A percentile compares a stretch with the other conserved stretches of the same genome.
These are phyloP conservation scores for Ampelocalamus luodianensis DNA, from an alignment of 176 grass and related monocot genomes.

Conservation along the genomic window DNA sequence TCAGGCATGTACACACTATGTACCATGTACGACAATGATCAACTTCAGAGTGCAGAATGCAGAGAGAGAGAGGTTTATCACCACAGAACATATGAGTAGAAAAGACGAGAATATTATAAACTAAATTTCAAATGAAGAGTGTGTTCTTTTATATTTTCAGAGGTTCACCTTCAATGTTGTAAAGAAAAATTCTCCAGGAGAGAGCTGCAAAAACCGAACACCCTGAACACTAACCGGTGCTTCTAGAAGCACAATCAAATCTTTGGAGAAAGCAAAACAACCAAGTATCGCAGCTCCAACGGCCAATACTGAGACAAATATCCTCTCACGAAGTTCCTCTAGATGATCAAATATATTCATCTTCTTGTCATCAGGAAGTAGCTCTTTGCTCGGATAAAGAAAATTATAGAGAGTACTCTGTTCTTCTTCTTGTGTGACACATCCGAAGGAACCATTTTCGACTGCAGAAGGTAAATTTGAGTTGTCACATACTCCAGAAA, in stretches of 20 bases:
- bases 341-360: slow-evolving; percentile 99
- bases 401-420: slow-evolving; percentile 72
- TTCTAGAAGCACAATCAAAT: slow-evolving; percentile 83
- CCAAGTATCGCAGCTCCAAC: slow-evolving; percentile 85
- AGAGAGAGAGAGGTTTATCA: not conserved
- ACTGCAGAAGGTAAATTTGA: slow-evolving; percentile 43
- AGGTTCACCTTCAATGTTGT: slow-evolving; percentile 90
- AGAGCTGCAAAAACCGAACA: slow-evolving; percentile 93
- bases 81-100: slow-evolving; percentile 2
- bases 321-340: slow-evolving; percentile 89
- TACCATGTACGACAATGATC: not conserved
- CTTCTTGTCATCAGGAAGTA: slow-evolving; percentile 95
- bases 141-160: not conserved
- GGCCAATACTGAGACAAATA: slow-evolving; percentile 88
- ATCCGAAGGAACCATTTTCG: slow-evolving; percentile 51
- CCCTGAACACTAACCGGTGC: slow-evolving; percentile 90
- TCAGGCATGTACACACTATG: not conserved
- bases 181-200: slow-evolving; percentile 99
- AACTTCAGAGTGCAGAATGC: not conserved
- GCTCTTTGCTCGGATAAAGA: slow-evolving; percentile 90
- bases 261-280: slow-evolving; percentile 89
- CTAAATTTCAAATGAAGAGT: not conserved
- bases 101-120: slow-evolving; percentile 2
- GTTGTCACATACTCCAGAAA: slow-evolving; percentile 23
- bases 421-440: slow-evolving; percentile 54